Evolutionary conservation across 192 early-diverging fungal species (phyloP), one percentile per base, ranked within the genome.

Genomic region (Chytriomyces confervae): DNA sequence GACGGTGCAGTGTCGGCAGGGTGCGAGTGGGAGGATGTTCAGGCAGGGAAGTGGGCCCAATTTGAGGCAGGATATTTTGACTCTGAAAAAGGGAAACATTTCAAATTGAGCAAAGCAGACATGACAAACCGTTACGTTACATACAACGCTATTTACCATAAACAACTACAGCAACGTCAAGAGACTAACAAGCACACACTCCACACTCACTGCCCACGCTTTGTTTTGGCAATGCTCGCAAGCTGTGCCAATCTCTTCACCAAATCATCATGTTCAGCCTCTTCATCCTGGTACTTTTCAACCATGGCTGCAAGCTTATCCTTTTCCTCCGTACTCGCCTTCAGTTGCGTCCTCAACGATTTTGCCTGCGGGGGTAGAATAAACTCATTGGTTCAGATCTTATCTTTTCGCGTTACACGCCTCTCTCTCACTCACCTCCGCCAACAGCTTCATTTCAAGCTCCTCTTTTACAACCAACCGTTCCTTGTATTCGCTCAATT

Each of bases 181-280:
- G 36, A 36, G 36, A 36, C 3, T 1, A 36, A 36, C 36, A 36
- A 36, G 4, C 36, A 36, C 36, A 36, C 36, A 36, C 36, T 36
- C 36, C 36, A 36, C 36, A 36, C 36, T 57, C 53, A 57, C 13
- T 57, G 53, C 5, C 67, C 67, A 16, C 67, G 67, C 24, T 69
- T 69, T 11, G 36, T 69, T 13, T 24, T 46, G 13, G 24, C 45
- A 62, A n/a, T 74, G 36, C 27, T 65, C 45, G 72, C 72, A 20
- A 74, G 61, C 61, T 74, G 72, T 43, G 72, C 72, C 72, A 74
- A 74, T 47, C 61, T 27, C 61, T 61, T 62, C 53, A 74, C 72
- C 10, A 74, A 29, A 61, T 74, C 72, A 47, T 74, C 72, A 74
- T 74, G 72, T 61, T 74, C 72, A 29, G 43, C 6, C 18, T 74